Evolutionary conservation across 2,329 filamentous ascomycete genomes (phyloP).

Genomic region (Talaromyces sp.): DNA sequence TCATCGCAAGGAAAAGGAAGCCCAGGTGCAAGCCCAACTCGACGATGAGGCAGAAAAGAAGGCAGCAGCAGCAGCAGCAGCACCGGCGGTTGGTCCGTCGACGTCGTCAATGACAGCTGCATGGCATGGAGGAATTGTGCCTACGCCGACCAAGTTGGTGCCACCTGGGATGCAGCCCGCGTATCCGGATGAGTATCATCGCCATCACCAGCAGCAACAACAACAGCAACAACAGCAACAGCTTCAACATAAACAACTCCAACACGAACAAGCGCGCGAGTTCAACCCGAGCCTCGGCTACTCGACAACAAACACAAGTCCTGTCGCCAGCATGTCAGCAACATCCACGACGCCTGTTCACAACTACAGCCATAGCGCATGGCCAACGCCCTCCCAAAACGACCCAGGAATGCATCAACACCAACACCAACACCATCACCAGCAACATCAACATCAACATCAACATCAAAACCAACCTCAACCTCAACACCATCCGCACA

Average conservation of each 20-base stretch:
- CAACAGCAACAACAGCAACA: too few species aligned
- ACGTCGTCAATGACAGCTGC: neutral
- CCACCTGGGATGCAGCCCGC: neutral
- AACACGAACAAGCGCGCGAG: neutral
- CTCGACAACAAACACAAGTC: neutral
- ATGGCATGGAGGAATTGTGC: constrained; percentile 9
- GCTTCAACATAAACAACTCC: too few species aligned
- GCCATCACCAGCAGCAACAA: neutral
- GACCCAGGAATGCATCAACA: neutral
- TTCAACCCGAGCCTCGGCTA: neutral
- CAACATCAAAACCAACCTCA: neutral
- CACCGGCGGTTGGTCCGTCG: neutral
- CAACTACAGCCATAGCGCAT: neutral
- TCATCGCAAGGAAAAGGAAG: constrained; percentile 14
- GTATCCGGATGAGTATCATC: neutral
- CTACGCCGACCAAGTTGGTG: constrained; percentile 1
- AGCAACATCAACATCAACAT: neutral
- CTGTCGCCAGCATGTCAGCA: neutral
- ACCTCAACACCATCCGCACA: neutral
- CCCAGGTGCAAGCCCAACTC: neutral
- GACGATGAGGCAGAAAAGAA: neutral
- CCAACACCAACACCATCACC: neutral
- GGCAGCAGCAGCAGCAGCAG: neutral
- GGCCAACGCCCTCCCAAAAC: neutral
- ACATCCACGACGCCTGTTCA: neutral